These are phyloP conservation scores for Trametes cingulata DNA, from an alignment of 768 basidiomycete species.

Conservation along the genomic window DNA sequence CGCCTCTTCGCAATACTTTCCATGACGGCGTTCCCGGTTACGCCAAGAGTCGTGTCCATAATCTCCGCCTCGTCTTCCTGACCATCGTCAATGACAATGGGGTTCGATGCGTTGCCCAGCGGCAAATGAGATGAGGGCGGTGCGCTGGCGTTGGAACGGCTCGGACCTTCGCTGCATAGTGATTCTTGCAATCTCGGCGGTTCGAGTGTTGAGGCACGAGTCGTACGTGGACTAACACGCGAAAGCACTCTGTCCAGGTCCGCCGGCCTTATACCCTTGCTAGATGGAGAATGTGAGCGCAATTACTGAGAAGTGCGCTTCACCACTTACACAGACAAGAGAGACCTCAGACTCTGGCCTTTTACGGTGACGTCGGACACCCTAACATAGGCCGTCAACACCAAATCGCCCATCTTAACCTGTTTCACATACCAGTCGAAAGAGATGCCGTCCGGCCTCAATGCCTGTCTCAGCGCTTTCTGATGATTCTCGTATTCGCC, in stretches of 20 bases:
- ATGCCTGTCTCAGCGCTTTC: neutral
- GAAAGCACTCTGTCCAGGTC: constrained; percentile 17
- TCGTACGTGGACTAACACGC: neutral
- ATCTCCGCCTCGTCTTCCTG: neutral
- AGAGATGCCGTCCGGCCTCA: constrained; percentile 19
- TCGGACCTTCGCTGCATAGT: neutral
- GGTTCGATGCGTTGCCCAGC: constrained; percentile 2
- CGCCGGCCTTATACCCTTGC: constrained; percentile 15
- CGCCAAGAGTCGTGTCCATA: neutral
- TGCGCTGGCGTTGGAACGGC: neutral
- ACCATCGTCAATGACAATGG: constrained; percentile 13
- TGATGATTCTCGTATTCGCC: neutral
- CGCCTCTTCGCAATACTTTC: neutral
- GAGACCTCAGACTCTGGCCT: constrained; percentile 5
- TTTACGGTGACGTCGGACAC: constrained; percentile 13
- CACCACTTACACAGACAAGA: constrained; percentile 18
- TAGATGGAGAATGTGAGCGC: neutral
- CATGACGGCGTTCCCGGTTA: neutral
- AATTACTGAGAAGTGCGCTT: too few species aligned
- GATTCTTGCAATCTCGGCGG: neutral
- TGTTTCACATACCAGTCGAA: constrained; percentile 22
- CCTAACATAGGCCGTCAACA: neutral
- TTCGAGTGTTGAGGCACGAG: neutral
- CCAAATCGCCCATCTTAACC: neutral
- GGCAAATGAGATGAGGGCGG: neutral